phyloP scores from a whole-genome alignment of 2,329 filamentous ascomycete genomes.

The Calonectria montana region DNA sequence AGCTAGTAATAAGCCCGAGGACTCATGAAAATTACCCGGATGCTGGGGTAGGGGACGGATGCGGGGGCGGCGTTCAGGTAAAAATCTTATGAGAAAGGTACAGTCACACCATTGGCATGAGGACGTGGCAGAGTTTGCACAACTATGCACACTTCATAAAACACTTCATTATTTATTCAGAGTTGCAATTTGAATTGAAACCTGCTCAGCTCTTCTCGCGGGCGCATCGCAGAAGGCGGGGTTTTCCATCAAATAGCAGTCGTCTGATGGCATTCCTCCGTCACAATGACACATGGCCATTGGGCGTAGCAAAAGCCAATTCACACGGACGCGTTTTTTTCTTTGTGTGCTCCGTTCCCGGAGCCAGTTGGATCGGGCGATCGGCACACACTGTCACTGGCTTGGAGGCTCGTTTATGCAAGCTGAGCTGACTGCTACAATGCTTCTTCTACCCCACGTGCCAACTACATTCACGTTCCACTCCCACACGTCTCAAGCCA shows the following conservation, averaged over 20 bases:
- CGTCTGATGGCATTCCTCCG: neutral
- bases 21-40: neutral
- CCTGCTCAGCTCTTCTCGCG: neutral
- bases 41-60: neutral
- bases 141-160: neutral
- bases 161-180: neutral
- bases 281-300: neutral
- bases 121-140: neutral
- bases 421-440: conserved; percentile 1
- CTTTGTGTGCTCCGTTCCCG: neutral
- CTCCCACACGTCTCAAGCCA: neutral
- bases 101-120: neutral
- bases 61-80: conserved; percentile 1
- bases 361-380: neutral
- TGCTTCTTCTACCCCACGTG: neutral
- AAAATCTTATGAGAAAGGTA: neutral
- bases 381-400: neutral
- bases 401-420: conserved; percentile 9
- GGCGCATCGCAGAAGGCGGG: neutral
- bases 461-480: neutral
- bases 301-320: neutral
- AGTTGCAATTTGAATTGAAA: neutral
- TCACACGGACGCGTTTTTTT: neutral
- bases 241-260: neutral
- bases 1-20: neutral